Evolutionary conservation across 2,329 filamentous ascomycete species (phyloP).

Genomic region (Pseudocercospora musae): DNA sequence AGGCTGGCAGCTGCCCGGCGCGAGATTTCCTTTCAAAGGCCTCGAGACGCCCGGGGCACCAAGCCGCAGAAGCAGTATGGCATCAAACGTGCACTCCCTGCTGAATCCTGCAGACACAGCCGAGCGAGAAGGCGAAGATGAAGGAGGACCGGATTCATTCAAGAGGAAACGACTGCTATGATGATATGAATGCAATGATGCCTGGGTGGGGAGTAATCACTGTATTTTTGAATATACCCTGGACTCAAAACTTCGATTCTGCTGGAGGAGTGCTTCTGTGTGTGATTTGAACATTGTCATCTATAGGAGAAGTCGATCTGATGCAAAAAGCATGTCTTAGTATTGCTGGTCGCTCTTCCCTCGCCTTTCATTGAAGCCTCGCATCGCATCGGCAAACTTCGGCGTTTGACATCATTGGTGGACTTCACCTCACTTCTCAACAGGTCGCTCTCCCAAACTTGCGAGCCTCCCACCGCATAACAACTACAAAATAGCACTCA

Average conservation of each 20-base stretch:
- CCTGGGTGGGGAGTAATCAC: not conserved
- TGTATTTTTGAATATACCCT: conserved; percentile 2
- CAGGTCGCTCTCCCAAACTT: not conserved
- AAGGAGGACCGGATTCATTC: conserved; percentile 53
- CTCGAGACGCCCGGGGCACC: conserved; percentile 56
- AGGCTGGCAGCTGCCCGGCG: conserved; percentile 54
- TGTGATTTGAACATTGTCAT: not conserved
- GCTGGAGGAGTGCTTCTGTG: not conserved
- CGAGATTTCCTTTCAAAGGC: conserved; percentile 47
- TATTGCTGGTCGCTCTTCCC: not conserved
- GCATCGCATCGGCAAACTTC: not conserved
- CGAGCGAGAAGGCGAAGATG: conserved; percentile 63
- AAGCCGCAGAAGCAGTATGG: conserved; percentile 68
- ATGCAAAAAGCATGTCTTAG: not conserved
- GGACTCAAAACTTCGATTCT: not conserved
- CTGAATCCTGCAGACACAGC: conserved; percentile 67
- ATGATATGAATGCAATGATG: conserved; percentile 15
- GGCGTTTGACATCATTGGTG: not conserved
- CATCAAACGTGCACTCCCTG: conserved; percentile 64
- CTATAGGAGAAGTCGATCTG: not conserved
- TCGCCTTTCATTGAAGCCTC: not conserved
- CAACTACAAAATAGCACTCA: not conserved
- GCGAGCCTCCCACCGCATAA: not conserved
- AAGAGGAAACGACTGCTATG: conserved; percentile 58
- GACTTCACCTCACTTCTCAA: not conserved